Evolutionary conservation across 139 green algal species (phyloP).

Genomic region (Volvox africanus): DNA sequence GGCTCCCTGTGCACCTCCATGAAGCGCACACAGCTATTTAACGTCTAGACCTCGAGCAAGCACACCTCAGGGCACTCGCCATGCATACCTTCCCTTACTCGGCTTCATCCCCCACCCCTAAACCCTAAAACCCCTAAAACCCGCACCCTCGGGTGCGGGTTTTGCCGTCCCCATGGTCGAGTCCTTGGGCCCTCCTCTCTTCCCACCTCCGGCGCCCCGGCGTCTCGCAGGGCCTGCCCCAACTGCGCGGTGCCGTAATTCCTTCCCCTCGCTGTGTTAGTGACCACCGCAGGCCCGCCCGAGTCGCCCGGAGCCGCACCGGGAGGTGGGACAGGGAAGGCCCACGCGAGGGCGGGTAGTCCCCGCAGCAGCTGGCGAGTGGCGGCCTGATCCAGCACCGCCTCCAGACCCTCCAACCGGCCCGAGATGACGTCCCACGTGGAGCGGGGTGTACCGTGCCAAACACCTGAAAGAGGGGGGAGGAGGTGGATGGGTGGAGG

Average conservation of each 20-base stretch:
- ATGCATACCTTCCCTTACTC: no score
- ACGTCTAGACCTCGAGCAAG: no score
- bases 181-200: background rate
- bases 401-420: constrained; percentile 37
- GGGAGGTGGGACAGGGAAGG: constrained; percentile 14
- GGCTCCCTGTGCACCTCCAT: no score
- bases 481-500: background rate
- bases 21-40: no score
- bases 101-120: no score
- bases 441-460: constrained; percentile 7
- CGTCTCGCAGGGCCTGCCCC: constrained; percentile 35
- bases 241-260: constrained; percentile 14
- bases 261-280: background rate
- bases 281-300: background rate
- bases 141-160: no score
- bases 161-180: no score
- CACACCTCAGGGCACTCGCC: no score
- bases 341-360: constrained; percentile 28
- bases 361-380: constrained; percentile 13
- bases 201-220: constrained; percentile 16
- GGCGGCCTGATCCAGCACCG: constrained; percentile 2
- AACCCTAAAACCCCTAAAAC: no score
- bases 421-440: constrained; percentile 13
- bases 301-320: background rate
- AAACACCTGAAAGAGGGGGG: constrained; percentile 3